Base-by-base conservation (phyloP, 208 protist genomes). In the Crithidia thermophila region DNA sequence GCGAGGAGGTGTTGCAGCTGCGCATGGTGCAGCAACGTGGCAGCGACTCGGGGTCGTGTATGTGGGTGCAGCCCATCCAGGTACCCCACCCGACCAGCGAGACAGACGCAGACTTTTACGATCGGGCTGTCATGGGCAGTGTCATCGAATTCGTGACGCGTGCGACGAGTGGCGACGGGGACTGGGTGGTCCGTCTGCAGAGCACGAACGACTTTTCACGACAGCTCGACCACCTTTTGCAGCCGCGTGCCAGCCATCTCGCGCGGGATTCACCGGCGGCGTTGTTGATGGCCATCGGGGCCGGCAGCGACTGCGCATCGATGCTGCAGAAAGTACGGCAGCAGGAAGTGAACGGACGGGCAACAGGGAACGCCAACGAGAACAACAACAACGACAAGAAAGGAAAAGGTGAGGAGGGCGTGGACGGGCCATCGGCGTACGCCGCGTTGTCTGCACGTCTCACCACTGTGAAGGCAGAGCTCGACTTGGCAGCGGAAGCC, bases 171-270 rank as follows among this genome's bases (percentile, higher is more conserved):
- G 47, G 37, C 5, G 43, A 31, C 2, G 58, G n/a, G 1, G 30
- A 47, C 23, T 33, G 33, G 42, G 28, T 34, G 39, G 42, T 23
- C 25, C 42, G 33, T 6, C 47, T 65, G 16, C 6, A 31, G 10
- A 40, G 57, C 36, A 63, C 51, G 34, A 31, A 28, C 9, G 39
- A 33, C 40, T 66, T 77, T 25, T 21, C 45, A 13, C 40, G n/a
- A 3, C 45, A 62, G 13, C 52, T 77, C 14, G 42, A 30, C 16
- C 6, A 28, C 13, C 51, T 63, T 21, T 55, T 65, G 23, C 37
- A 33, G 36, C 40, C 42, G 4, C 2, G 23, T 6, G 40, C 50
- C 14, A 36, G 28, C 40, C 23, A 27, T 20, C 40, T n/a, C 4
- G 13, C 37, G 1, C 16, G 40, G 7, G 5, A 1, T 4, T n/a